These are phyloP conservation scores for Lyophyllum decastes DNA, from an alignment of 768 basidiomycete species.

Conservation along the genomic window DNA sequence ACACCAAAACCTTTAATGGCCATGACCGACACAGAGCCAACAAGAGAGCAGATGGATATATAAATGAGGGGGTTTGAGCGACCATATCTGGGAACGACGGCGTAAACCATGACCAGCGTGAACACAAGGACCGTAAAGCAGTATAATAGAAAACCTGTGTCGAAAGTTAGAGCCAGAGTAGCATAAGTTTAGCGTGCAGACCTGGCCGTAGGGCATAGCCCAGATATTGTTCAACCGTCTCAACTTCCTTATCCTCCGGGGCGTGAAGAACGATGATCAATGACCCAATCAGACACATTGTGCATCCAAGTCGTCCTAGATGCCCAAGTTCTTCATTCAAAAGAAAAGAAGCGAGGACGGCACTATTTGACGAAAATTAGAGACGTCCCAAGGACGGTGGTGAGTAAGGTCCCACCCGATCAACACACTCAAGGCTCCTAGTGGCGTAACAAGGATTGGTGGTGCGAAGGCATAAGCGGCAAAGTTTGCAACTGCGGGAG, in stretches of 20 bases:
- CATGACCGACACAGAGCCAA: conserved; percentile 98
- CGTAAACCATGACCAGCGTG: conserved; percentile 84
- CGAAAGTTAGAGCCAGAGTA: neutral
- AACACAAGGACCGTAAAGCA: conserved; percentile 84
- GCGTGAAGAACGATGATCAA: conserved; percentile 96
- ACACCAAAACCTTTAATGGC: conserved; percentile 98
- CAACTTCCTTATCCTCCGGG: conserved; percentile 90
- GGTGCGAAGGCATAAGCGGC: conserved; percentile 98
- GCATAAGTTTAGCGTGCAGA: conserved; percentile 32
- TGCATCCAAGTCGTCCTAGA: conserved; percentile 85
- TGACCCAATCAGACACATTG: conserved; percentile 82
- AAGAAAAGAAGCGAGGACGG: conserved; percentile 90
- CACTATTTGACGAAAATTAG: conserved; percentile 48
- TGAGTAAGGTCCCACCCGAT: conserved; percentile 74
- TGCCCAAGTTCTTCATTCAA: conserved; percentile 94
- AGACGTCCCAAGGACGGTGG: neutral
- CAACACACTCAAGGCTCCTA: conserved; percentile 95
- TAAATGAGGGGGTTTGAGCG: conserved; percentile 89
- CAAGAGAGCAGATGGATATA: conserved; percentile 94
- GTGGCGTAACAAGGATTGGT: conserved; percentile 95
- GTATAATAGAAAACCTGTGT: conserved; percentile 85
- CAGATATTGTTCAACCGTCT: conserved; percentile 93
- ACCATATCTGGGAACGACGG: conserved; percentile 82
- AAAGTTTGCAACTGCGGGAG: conserved; percentile 74
- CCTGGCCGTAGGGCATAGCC: conserved; percentile 93